Conservation (phyloP, 768 basidiomycete species). For the Sarcodon aspratus region DNA sequence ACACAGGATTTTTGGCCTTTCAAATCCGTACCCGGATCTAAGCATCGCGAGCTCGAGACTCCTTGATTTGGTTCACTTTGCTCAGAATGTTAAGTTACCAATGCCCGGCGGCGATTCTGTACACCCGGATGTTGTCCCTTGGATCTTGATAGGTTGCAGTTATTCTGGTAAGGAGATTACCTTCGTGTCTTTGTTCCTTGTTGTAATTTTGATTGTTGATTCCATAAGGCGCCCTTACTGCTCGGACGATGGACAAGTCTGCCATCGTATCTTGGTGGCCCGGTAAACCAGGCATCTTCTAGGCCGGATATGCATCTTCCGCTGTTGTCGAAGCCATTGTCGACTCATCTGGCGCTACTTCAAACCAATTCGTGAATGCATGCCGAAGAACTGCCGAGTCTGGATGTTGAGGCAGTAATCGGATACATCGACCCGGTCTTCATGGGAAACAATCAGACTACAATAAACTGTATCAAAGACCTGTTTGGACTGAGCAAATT, state of each 20-base stretch:
- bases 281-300: slow-evolving; percentile 50
- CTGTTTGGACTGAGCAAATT: slow-evolving; percentile 46
- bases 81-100: slow-evolving; percentile 37
- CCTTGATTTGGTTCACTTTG: too few species aligned
- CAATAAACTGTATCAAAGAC: slow-evolving; percentile 44
- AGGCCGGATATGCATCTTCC: slow-evolving; percentile 56
- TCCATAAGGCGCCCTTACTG: too few species aligned
- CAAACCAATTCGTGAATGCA: slow-evolving; percentile 55
- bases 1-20: slow-evolving; percentile 68
- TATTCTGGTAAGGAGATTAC: slow-evolving; percentile 29
- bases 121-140: slow-evolving; percentile 36
- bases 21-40: slow-evolving; percentile 57
- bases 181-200: slow-evolving; percentile 34
- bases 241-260: not conserved
- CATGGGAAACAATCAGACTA: slow-evolving; percentile 26
- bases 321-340: slow-evolving; percentile 52
- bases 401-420: slow-evolving; percentile 55
- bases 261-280: not conserved
- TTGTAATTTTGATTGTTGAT: not conserved
- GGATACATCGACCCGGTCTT: slow-evolving; percentile 50
- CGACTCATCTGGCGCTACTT: slow-evolving; percentile 65
- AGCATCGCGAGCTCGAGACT: slow-evolving; percentile 41
- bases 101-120: slow-evolving; percentile 55
- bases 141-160: slow-evolving; percentile 31
- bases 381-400: slow-evolving; percentile 67